Conservation (phyloP, 179 eudicot genomes). For the Heliamphora pulchella region DNA sequence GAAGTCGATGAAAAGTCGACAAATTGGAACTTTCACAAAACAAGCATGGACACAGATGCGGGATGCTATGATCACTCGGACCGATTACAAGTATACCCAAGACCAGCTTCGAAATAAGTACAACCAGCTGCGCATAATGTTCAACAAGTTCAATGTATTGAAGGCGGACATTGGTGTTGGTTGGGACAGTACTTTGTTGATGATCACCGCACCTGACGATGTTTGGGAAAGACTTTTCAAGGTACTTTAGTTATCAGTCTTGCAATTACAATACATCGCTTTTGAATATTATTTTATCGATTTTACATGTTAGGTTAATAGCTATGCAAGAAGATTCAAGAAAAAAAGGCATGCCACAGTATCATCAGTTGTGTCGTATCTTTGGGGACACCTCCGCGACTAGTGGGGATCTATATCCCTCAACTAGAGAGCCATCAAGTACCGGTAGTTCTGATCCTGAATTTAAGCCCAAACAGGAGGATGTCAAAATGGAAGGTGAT, state of each 20-base stretch:
- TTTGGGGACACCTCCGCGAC: background rate
- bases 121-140: background rate
- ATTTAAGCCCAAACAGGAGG: no score
- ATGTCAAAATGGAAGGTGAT: no score
- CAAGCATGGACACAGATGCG: no score
- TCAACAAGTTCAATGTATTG: background rate
- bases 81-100: background rate
- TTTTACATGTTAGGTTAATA: background rate
- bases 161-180: background rate
- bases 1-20: no score
- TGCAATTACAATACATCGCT: no score
- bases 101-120: background rate
- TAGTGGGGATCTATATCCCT: background rate
- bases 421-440: background rate
- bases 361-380: background rate
- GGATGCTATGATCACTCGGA: no score
- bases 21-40: no score
- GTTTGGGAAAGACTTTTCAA: background rate
- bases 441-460: background rate
- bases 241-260: background rate
- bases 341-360: background rate
- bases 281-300: no score
- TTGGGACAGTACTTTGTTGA: background rate
- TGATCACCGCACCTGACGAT: background rate
- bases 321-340: background rate